A percentile compares a stretch with the other conserved stretches of the same genome.
Evolutionary conservation across 108 stramenopile species (phyloP).

Genomic region (Halocafeteria seosinensis): DNA sequence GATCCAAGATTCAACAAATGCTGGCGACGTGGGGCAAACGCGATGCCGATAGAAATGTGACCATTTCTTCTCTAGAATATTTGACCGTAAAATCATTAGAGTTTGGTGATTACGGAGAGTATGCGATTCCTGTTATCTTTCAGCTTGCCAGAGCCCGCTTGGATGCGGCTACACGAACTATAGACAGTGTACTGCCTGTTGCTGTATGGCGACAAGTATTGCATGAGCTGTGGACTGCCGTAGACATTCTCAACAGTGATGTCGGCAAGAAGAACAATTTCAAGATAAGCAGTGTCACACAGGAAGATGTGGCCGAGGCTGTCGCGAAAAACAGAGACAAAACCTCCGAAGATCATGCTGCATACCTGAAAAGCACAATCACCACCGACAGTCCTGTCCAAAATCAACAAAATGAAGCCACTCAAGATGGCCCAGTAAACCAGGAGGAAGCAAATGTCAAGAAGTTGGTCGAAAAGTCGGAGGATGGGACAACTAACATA

Average conservation of each 20-base stretch:
- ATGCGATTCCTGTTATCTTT: constrained; percentile 82
- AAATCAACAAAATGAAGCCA: constrained; percentile 49
- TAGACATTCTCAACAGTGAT: background rate
- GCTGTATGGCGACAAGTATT: constrained; percentile 57
- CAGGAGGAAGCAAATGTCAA: background rate
- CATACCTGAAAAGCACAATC: constrained; percentile 10
- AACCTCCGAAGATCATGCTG: too few relatives aligned
- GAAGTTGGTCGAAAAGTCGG: constrained; percentile 47
- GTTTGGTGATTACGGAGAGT: constrained; percentile 51
- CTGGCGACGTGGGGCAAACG: constrained; percentile 23
- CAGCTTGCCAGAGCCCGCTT: constrained; percentile 77
- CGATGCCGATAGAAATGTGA: constrained; percentile 45
- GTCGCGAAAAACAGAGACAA: background rate
- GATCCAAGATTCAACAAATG: constrained; percentile 41
- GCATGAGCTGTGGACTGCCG: background rate
- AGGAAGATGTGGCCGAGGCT: background rate
- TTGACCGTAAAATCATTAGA: constrained; percentile 64
- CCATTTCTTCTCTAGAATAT: constrained; percentile 60
- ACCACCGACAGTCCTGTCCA: constrained; percentile 6
- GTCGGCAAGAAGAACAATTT: too few relatives aligned
- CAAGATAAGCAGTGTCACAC: background rate
- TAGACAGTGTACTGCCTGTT: constrained; percentile 90
- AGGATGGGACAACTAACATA: constrained; percentile 47
- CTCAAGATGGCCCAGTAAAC: background rate
- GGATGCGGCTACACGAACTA: constrained; percentile 57